phyloP scores from a whole-genome alignment of 2,329 filamentous ascomycete genomes.

The Calonectria crousiana region DNA sequence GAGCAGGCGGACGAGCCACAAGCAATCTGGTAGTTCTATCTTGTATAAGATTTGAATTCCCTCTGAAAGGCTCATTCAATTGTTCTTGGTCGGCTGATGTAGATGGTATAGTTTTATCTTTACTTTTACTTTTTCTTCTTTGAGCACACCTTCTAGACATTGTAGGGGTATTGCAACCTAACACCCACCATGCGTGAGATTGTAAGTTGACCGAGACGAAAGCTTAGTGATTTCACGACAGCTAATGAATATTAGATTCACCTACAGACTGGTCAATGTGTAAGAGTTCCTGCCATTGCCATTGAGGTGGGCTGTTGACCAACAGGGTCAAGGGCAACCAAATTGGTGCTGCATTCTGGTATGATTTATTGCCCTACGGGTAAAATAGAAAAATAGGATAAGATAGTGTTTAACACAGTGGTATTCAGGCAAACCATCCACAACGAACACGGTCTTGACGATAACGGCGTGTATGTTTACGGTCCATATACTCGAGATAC shows the following conservation, averaged over 20 bases:
- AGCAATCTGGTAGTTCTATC: not conserved
- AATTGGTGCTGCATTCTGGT: slow-evolving; percentile 99
- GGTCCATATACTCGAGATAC: not conserved
- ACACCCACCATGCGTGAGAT: slow-evolving; percentile 61
- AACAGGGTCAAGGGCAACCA: slow-evolving; percentile 87
- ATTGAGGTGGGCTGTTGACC: slow-evolving; percentile 39
- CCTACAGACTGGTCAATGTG: slow-evolving; percentile 99
- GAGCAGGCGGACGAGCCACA: not conserved
- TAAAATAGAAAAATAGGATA: no score
- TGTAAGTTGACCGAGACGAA: slow-evolving; percentile 60
- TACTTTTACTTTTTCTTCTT: no score
- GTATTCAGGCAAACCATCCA: slow-evolving; percentile 77
- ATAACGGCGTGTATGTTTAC: slow-evolving; percentile 78
- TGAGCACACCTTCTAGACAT: not conserved
- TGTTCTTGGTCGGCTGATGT: no score
- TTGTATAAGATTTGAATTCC: not conserved
- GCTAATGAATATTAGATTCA: slow-evolving; percentile 78
- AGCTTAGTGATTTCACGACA: not conserved
- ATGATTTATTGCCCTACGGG: not conserved
- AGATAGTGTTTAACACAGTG: not conserved
- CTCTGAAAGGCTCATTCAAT: not conserved
- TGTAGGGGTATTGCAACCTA: not conserved
- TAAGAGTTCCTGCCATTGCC: slow-evolving; percentile 57
- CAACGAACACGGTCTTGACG: slow-evolving; percentile 95
- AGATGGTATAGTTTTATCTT: not conserved